Evolutionary conservation across 1,284 basidiomycete genomes (phyloP).

Genomic region (Volvariella surrecta): DNA sequence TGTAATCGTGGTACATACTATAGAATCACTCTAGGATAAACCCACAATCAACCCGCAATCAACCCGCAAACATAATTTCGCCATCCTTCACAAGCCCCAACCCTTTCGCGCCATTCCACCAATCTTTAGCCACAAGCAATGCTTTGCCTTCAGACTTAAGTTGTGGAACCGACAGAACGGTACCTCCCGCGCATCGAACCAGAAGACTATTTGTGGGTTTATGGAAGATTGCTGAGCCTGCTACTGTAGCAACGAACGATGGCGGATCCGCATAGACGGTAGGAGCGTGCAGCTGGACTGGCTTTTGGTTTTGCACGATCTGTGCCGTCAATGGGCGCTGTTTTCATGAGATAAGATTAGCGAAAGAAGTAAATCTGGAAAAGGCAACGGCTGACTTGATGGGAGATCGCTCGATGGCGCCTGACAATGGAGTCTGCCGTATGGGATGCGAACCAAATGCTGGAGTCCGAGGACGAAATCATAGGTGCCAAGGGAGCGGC

Average conservation of each 20-base stretch:
- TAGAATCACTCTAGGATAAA: too few relatives aligned
- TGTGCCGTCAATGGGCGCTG: conserved; percentile 39
- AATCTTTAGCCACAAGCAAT: conserved; percentile 34
- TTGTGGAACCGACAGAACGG: conserved; percentile 38
- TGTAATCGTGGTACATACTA: too few relatives aligned
- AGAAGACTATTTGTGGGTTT: conserved; percentile 28
- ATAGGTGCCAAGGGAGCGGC: conserved; percentile 47
- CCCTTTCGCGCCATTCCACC: conserved; percentile 54
- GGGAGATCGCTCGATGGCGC: conserved; percentile 61
- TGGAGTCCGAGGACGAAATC: conserved; percentile 47
- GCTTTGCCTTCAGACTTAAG: conserved; percentile 57
- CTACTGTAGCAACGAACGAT: conserved; percentile 11
- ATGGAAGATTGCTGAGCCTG: conserved; percentile 33
- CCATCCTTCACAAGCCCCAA: conserved; percentile 6
- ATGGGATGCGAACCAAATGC: conserved; percentile 49
- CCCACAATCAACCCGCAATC: too few relatives aligned
- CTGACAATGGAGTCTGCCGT: conserved; percentile 48
- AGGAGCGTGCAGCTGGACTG: conserved; percentile 38
- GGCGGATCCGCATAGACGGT: conserved; percentile 17
- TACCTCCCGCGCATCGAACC: conserved; percentile 40
- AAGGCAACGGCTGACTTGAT: conserved; percentile 47
- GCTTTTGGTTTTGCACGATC: conserved; percentile 19
- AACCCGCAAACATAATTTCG: conserved; percentile 3
- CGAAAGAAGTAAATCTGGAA: neutral
- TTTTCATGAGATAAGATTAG: conserved; percentile 8